Base-by-base conservation (phyloP, 2,329 filamentous ascomycete genomes). In the Penicillium sp. region DNA sequence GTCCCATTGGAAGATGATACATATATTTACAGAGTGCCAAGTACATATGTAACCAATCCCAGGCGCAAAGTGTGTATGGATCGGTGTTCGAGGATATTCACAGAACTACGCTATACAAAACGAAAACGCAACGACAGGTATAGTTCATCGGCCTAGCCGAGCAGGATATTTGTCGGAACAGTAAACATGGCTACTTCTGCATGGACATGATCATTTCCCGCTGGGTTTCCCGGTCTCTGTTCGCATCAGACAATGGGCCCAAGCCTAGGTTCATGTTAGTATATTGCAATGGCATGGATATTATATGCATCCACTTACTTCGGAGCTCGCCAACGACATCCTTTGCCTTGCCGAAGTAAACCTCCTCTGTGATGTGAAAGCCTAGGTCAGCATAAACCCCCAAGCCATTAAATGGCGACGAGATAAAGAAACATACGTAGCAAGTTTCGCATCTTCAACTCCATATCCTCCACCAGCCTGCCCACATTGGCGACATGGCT, bases 291-390 rank as follows among this genome's bases (percentile, higher is more conserved):
- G 19, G 9, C 1, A 17, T 13, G 2, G 8, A 19, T 5, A 53
- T 19, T 33, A 13, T 8, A 27, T 36, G 25, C 9, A 49, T 35
- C 29, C 57, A 70, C 79, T 75, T 79, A 83, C 93, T 97, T 74
- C 94, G 85, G 77, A 99, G 78, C 75, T 99, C 93, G 55, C 93
- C 94, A 4, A 99, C 93, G 3, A 99, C 92, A 77, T 99, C 94
- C 84, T 96, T 97, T 55, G 94, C 93, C 82, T 99, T 99, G 73
- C 94, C 94, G 78, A 99, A 99, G 80, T 99, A 99, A 49, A 99
- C 94, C 78, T 99, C 94, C 82, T 99, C 81, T 83, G 67, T 53
- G 23, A 49, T 64, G 36, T 58, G 36, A 54, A 41, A 50, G 23
- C 2, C 35, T 25, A 45, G 8, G 53, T 68, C 61, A 65, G 69